Evolutionary conservation across 495 filamentous ascomycete species (phyloP), one percentile per base, ranked within the genome.

Genomic region (Hypoxylon trugodes): DNA sequence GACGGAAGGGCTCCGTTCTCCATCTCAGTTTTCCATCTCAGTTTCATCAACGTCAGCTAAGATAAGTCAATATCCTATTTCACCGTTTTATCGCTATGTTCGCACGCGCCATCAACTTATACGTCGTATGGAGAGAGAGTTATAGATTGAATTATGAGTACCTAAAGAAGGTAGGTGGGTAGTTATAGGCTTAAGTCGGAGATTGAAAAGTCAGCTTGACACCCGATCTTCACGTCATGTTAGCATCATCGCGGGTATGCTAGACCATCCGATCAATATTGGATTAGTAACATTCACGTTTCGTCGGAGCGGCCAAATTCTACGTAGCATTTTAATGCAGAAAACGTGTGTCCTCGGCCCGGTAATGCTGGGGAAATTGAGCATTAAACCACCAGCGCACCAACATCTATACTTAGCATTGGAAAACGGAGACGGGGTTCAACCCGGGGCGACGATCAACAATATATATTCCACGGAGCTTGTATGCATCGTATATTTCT

Each of bases 51-150:
- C 13, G 15, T 53, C 45, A 53, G 30, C 50, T 19, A 51, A 35
- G n/a, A n/a, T n/a, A n/a, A n/a, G n/a, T n/a, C 38, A 40, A 46
- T 52, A 53, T 54, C 57, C 57, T 61, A 67, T 61, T 58, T 36
- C 49, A 51, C 47, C n/a, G 6, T 53, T 26, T n/a, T 28, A 22
- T 24, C 40, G 36, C 30, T 22, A 18, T 15, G 22, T 40, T 35
- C 12, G 32, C 18, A 30, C 21, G 38, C 28, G 4, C 37, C 25
- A 8, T 5, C 25, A 16, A 42, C 28, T 28, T 16, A 16, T 32
- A 19, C 51, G 21, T n/a, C n/a, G n/a, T n/a, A n/a, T n/a, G n/a
- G n/a, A n/a, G n/a, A n/a, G n/a, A n/a, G n/a, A n/a, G n/a, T n/a
- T n/a, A n/a, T n/a, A n/a, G n/a, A n/a, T n/a, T n/a, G n/a, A n/a